A percentile compares a stretch with the other conserved stretches of the same genome.
Conservation (phyloP, 306 rosid genomes). For the Canavalia ensiformis region DNA sequence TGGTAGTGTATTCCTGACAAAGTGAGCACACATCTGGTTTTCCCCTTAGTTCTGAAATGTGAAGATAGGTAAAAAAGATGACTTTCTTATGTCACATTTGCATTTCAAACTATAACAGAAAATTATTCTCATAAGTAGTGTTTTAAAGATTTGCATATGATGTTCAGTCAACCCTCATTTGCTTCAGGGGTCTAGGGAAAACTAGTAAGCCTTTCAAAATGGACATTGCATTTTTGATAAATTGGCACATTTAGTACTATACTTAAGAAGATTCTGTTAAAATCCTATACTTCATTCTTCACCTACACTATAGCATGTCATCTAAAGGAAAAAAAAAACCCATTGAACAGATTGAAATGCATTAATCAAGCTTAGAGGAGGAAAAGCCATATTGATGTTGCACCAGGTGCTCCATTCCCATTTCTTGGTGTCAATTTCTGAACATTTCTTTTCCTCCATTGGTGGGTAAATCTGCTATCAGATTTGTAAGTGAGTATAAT, state of each 20-base stretch:
- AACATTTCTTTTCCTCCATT: neutral
- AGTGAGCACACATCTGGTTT: conserved; percentile 69
- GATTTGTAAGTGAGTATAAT: no score
- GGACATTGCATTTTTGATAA: neutral
- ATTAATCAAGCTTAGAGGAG: conserved; percentile 1
- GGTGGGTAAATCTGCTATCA: neutral
- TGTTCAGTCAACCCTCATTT: conserved; percentile 3
- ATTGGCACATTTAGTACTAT: neutral
- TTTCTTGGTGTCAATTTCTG: neutral
- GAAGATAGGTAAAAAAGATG: conserved; percentile 33
- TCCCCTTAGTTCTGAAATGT: conserved; percentile 52
- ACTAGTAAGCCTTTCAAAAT: neutral
- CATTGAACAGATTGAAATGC: conserved; percentile 16
- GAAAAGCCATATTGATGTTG: neutral
- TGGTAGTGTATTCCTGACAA: conserved; percentile 75
- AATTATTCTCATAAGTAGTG: neutral
- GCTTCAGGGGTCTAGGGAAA: neutral
- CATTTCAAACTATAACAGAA: conserved; percentile 9
- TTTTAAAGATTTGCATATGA: neutral
- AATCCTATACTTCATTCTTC: conserved; percentile 1
- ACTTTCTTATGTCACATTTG: conserved; percentile 5
- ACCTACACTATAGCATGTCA: neutral
- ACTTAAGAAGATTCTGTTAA: neutral
- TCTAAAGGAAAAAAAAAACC: neutral
- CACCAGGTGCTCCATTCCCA: conserved; percentile 22